These are phyloP conservation scores for Kluyveromyces marxianus DNA, from an alignment of 1,139 yeast genomes.

Conservation along the genomic window DNA sequence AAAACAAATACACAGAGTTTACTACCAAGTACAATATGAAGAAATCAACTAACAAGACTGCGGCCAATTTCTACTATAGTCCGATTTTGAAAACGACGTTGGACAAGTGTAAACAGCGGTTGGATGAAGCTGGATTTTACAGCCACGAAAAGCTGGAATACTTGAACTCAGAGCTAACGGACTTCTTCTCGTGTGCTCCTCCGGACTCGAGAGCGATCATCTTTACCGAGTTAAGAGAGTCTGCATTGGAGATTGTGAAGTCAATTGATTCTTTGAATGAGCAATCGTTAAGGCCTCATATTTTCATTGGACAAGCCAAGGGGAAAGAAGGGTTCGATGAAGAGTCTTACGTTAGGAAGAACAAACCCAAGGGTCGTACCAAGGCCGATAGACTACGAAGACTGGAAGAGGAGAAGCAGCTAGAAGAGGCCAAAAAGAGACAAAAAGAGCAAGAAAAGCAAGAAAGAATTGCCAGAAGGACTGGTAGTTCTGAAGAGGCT, in stretches of 20 bases:
- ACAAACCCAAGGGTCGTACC: conserved; percentile 36
- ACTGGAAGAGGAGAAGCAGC: conserved; percentile 26
- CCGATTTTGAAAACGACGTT: conserved; percentile 41
- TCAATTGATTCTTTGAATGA: conserved; percentile 44
- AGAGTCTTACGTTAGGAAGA: conserved; percentile 36
- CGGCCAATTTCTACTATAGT: conserved; percentile 52
- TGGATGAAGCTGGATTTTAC: conserved; percentile 37
- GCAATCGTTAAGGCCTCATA: conserved; percentile 57
- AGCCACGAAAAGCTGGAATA: conserved; percentile 76
- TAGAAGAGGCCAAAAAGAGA: conserved; percentile 22
- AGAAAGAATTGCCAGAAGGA: conserved; percentile 31
- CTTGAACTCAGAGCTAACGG: conserved; percentile 47
- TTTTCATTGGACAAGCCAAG: conserved; percentile 80
- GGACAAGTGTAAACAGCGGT: conserved; percentile 37
- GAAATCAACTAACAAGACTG: conserved; percentile 46
- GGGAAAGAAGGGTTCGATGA: conserved; percentile 60
- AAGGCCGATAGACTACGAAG: conserved; percentile 32
- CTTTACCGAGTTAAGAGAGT: conserved; percentile 81
- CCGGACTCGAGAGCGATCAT: conserved; percentile 67
- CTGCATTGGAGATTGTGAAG: conserved; percentile 79
- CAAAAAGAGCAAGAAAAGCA: conserved; percentile 28
- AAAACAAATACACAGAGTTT: conserved; percentile 52
- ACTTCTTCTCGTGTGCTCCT: conserved; percentile 42
- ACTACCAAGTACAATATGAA: conserved; percentile 45
- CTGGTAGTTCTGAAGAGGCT: conserved; percentile 38